phyloP scores from a whole-genome alignment of 2,329 filamentous ascomycete genomes.

The Pseudomassariella vexata region DNA sequence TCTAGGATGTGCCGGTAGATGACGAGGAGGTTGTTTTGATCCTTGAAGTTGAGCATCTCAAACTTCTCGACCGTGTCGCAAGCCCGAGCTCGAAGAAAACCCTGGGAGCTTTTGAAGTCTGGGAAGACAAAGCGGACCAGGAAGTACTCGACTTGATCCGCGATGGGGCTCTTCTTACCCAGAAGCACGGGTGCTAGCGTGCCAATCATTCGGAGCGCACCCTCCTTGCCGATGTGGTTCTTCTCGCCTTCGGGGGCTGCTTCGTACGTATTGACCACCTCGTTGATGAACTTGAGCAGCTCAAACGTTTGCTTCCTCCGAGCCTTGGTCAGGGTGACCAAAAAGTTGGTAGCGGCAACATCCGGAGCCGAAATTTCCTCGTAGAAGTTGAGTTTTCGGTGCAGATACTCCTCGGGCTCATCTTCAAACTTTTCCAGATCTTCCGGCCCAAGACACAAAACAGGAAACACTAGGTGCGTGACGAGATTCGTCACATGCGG shows the following conservation, averaged over 20 bases:
- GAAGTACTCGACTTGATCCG: slow-evolving; percentile 97
- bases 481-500: slow-evolving; percentile 90
- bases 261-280: slow-evolving; percentile 91
- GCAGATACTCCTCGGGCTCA: slow-evolving; percentile 92
- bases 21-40: slow-evolving; percentile 87
- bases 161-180: slow-evolving; percentile 97
- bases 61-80: slow-evolving; percentile 99
- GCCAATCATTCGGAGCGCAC: slow-evolving; percentile 93
- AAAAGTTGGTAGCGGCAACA: slow-evolving; percentile 92
- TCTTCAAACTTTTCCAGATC: slow-evolving; percentile 92
- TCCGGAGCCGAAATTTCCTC: slow-evolving; percentile 95
- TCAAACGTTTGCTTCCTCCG: slow-evolving; percentile 94
- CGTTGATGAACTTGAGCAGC: slow-evolving; percentile 91
- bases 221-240: slow-evolving; percentile 92
- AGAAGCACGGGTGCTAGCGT: slow-evolving; percentile 90
- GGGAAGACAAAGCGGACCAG: slow-evolving; percentile 97
- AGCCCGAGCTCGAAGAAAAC: slow-evolving; percentile 87
- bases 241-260: slow-evolving; percentile 78
- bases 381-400: slow-evolving; percentile 95
- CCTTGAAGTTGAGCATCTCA: slow-evolving; percentile 94
- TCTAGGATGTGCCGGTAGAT: slow-evolving; percentile 97
- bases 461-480: slow-evolving; percentile 90
- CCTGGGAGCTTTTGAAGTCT: slow-evolving; percentile 88
- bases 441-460: slow-evolving; percentile 86
- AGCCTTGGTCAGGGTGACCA: slow-evolving; percentile 83